Evolutionary conservation across 257 asterid species (phyloP).

Genomic region (Nicotiana tabacum): DNA sequence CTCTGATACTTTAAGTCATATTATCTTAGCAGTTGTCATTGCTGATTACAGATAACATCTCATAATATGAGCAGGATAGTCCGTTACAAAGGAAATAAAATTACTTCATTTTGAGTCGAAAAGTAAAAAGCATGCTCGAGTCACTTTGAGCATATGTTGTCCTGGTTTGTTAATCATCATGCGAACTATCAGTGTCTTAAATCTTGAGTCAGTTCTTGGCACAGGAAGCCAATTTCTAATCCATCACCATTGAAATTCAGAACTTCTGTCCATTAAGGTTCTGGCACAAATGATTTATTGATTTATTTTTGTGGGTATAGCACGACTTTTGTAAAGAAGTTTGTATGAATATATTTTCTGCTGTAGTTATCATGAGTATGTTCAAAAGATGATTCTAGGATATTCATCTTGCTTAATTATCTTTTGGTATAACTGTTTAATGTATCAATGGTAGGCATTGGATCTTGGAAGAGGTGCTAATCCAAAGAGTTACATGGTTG

Average conservation of each 20-base stretch:
- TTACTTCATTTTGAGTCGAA: not conserved
- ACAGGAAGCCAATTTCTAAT: not conserved
- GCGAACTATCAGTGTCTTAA: too few relatives aligned
- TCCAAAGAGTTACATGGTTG: constrained; percentile 77
- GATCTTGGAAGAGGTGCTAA: constrained; percentile 70
- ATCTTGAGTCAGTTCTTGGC: not conserved
- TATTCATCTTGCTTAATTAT: not conserved
- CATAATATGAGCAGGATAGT: not conserved
- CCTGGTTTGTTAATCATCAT: not conserved
- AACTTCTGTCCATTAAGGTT: not conserved
- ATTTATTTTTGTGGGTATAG: not conserved
- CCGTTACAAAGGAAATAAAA: too few relatives aligned
- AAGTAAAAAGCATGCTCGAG: not conserved
- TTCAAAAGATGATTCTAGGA: not conserved
- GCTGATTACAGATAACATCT: not conserved
- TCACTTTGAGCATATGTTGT: not conserved
- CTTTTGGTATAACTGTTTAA: not conserved
- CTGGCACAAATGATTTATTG: not conserved
- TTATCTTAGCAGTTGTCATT: not conserved
- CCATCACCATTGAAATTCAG: not conserved
- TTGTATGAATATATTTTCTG: not conserved
- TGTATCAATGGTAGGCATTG: constrained; percentile 52
- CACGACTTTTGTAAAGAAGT: not conserved
- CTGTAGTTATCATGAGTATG: not conserved
- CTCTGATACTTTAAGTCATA: not conserved